A percentile compares a stretch with the other conserved stretches of the same genome.
Evolutionary conservation across 148 eudicot species (phyloP).

Genomic region (Persicaria maculosa): DNA sequence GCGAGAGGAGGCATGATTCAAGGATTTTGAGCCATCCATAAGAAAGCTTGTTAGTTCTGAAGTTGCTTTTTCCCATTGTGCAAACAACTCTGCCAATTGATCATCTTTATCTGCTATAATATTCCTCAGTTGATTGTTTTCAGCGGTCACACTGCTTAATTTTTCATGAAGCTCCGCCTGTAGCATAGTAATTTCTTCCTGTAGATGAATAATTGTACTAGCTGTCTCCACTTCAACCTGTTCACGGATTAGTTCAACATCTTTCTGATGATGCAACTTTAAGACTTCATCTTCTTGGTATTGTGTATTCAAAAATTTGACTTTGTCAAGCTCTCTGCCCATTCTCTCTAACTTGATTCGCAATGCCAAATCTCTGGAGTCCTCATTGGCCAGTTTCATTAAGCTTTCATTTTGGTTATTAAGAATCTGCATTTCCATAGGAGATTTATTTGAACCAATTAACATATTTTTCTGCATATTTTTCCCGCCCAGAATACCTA

Average conservation of each 20-base stretch:
- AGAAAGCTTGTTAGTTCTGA: slow-evolving; percentile 56
- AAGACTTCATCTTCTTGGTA: slow-evolving; percentile 30
- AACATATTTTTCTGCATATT: slow-evolving; percentile 9
- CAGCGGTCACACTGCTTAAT: slow-evolving; percentile 31
- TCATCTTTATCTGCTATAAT: slow-evolving; percentile 38
- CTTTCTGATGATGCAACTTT: slow-evolving; percentile 27
- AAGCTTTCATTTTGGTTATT: slow-evolving; percentile 14
- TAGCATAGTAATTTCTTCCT: slow-evolving; percentile 46
- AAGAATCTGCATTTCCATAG: slow-evolving; percentile 9
- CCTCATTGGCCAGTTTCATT: slow-evolving; percentile 12
- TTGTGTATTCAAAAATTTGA: slow-evolving; percentile 28
- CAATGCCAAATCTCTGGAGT: slow-evolving; percentile 17
- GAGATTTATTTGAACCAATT: not conserved
- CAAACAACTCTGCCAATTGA: slow-evolving; percentile 24
- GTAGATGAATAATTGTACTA: slow-evolving; percentile 46
- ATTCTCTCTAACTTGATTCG: slow-evolving; percentile 39
- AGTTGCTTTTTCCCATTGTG: slow-evolving; percentile 59
- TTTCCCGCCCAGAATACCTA: slow-evolving; percentile 20
- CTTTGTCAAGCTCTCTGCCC: slow-evolving; percentile 41
- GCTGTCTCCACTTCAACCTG: slow-evolving; percentile 57
- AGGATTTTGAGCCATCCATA: slow-evolving; percentile 53
- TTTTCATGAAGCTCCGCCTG: slow-evolving; percentile 36
- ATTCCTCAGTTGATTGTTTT: slow-evolving; percentile 35
- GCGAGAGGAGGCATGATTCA: slow-evolving; percentile 42
- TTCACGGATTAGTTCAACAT: slow-evolving; percentile 35